phyloP scores from a whole-genome alignment of 345 rosid species.

The Linum usitatissimum region DNA sequence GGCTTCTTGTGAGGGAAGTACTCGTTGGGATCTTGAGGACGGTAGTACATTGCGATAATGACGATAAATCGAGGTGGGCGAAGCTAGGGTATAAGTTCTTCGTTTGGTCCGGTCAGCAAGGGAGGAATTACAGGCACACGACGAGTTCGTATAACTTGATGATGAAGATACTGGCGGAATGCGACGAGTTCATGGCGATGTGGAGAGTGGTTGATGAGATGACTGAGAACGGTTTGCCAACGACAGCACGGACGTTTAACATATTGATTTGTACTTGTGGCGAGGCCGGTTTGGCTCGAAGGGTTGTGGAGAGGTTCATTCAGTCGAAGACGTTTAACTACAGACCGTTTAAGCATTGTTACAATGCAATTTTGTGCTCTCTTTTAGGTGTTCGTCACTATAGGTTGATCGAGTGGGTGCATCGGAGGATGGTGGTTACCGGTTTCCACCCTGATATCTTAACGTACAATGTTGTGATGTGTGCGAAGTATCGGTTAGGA shows the following conservation, averaged over 20 bases:
- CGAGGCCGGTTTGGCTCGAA: constrained; percentile 59
- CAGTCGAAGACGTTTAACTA: constrained; percentile 63
- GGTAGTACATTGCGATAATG: constrained; percentile 12
- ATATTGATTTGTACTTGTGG: constrained; percentile 73
- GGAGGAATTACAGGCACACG: constrained; percentile 47
- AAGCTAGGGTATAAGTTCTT: constrained; percentile 66
- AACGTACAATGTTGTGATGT: constrained; percentile 64
- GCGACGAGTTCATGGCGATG: constrained; percentile 81
- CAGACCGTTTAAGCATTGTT: constrained; percentile 66
- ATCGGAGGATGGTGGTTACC: constrained; percentile 59
- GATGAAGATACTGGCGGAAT: constrained; percentile 69
- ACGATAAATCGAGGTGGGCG: constrained; percentile 47
- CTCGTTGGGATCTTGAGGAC: constrained; percentile 55
- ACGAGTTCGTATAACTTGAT: constrained; percentile 54
- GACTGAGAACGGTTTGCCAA: constrained; percentile 55
- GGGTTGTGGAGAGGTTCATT: constrained; percentile 68
- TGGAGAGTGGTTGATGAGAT: constrained; percentile 85
- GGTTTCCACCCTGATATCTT: constrained; percentile 47
- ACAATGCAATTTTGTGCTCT: constrained; percentile 57
- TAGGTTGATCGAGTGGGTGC: constrained; percentile 81
- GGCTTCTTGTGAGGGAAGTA: constrained; percentile 71
- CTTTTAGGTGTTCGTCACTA: constrained; percentile 50
- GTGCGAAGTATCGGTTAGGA: constrained; percentile 65
- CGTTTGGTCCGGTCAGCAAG: constrained; percentile 54
- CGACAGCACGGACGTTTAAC: constrained; percentile 75